Conservation (phyloP, 768 basidiomycete genomes). For the Tulasnella sp. region DNA sequence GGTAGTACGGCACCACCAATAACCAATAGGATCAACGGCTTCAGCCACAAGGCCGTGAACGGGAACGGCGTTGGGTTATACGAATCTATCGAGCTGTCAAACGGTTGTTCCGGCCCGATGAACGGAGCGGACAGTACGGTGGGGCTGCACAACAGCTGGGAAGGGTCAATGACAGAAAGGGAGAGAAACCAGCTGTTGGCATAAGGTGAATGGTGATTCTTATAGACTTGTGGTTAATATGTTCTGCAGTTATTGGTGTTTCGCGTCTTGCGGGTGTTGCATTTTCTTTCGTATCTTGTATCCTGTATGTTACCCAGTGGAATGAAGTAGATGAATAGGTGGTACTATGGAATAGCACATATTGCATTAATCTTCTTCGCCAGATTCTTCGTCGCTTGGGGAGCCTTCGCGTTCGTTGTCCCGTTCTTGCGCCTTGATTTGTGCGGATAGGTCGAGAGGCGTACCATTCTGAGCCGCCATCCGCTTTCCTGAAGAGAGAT, state of each 20-base stretch:
- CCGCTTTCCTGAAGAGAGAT: conserved; percentile 46
- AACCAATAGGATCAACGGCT: conserved; percentile 16
- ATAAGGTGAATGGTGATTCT: not conserved
- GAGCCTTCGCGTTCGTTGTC: conserved; percentile 2
- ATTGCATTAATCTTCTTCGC: conserved; percentile 33
- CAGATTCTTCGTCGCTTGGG: conserved; percentile 30
- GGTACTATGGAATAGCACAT: not conserved
- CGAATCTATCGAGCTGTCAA: not conserved
- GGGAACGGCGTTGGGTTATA: conserved; percentile 15
- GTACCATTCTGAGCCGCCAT: conserved; percentile 45
- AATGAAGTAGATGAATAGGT: conserved; percentile 2
- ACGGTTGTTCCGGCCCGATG: conserved; percentile 32
- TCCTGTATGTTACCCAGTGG: too few relatives aligned
- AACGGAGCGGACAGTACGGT: conserved; percentile 65
- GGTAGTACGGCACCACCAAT: conserved; percentile 24
- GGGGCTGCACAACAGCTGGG: conserved; percentile 51
- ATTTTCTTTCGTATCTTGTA: conserved; percentile 4
- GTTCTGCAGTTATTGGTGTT: not conserved
- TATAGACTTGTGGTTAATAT: not conserved
- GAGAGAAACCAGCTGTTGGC: not conserved
- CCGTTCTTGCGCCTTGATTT: conserved; percentile 62
- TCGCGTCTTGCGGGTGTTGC: not conserved
- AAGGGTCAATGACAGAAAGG: not conserved
- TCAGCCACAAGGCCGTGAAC: not conserved
- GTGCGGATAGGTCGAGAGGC: conserved; percentile 60